phyloP scores from a whole-genome alignment of 1,284 basidiomycete species.

The Naganishia sp. region DNA sequence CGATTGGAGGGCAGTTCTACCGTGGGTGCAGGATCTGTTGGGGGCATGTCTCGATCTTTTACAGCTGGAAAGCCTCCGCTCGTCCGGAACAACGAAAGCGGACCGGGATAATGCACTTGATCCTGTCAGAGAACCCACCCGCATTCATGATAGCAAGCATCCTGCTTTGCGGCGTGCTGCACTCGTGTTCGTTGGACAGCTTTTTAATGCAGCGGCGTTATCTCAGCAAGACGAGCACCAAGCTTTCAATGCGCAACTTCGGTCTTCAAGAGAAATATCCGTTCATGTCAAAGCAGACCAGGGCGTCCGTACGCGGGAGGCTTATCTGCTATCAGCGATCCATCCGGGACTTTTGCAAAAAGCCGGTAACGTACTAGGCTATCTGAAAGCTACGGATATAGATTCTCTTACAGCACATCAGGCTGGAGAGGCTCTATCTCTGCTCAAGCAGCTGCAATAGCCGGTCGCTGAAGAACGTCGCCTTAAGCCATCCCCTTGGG shows the following conservation, averaged over 20 bases:
- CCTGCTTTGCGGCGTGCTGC: slow-evolving; percentile 79
- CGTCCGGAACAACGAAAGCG: slow-evolving; percentile 21
- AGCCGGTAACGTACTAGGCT: slow-evolving; percentile 66
- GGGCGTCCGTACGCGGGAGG: not conserved
- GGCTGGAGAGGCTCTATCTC: slow-evolving; percentile 66
- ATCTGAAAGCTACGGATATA: slow-evolving; percentile 70
- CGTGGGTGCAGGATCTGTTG: slow-evolving; percentile 65
- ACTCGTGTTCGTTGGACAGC: slow-evolving; percentile 70
- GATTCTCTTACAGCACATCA: slow-evolving; percentile 73
- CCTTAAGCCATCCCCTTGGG: too few relatives aligned
- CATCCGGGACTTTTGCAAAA: slow-evolving; percentile 58
- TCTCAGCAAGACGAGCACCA: slow-evolving; percentile 15
- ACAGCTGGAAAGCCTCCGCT: slow-evolving; percentile 66
- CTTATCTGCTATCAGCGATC: slow-evolving; percentile 20
- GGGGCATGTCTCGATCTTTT: slow-evolving; percentile 74
- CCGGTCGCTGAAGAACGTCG: not conserved
- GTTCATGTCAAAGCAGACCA: not conserved
- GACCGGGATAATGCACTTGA: slow-evolving; percentile 37
- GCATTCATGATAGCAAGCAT: slow-evolving; percentile 63
- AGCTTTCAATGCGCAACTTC: not conserved
- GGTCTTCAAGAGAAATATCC: not conserved
- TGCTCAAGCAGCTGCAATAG: slow-evolving; percentile 18
- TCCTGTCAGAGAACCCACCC: slow-evolving; percentile 62
- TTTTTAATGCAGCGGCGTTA: slow-evolving; percentile 58
- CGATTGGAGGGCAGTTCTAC: slow-evolving; percentile 63